Conservation (phyloP, 2,329 filamentous ascomycete genomes). For the Penicillium sp. region DNA sequence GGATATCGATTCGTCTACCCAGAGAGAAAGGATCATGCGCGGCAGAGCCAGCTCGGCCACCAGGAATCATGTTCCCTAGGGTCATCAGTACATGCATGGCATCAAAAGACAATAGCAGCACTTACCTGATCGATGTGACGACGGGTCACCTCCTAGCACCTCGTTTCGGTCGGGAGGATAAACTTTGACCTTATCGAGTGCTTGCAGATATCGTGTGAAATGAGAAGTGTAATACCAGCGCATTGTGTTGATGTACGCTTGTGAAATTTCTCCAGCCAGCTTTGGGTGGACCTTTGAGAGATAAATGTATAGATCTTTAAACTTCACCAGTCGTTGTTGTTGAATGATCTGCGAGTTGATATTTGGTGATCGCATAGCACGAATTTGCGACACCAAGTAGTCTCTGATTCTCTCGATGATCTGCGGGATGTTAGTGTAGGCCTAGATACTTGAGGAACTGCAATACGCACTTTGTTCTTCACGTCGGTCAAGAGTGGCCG, state of each 20-base stretch:
- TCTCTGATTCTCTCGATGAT: conserved; percentile 93
- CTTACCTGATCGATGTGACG: conserved; percentile 58
- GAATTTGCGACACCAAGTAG: conserved; percentile 91
- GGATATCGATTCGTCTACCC: conserved; percentile 78
- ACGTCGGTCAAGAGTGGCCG: conserved; percentile 82
- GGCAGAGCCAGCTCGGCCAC: conserved; percentile 39
- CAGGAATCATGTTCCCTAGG: conserved; percentile 38
- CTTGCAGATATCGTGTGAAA: conserved; percentile 81
- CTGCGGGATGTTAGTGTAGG: conserved; percentile 40
- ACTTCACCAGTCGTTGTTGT: conserved; percentile 83
- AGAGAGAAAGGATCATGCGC: conserved; percentile 83
- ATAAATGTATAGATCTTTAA: conserved; percentile 85
- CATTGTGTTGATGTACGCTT: conserved; percentile 98
- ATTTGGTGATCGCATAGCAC: conserved; percentile 86
- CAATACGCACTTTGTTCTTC: conserved; percentile 65
- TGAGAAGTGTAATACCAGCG: conserved; percentile 95
- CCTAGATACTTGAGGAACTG: background rate
- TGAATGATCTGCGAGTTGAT: conserved; percentile 98
- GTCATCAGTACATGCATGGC: conserved; percentile 6
- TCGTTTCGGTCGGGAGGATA: conserved; percentile 81
- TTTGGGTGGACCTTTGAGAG: conserved; percentile 75
- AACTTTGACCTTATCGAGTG: conserved; percentile 79
- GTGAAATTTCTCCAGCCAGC: conserved; percentile 85
- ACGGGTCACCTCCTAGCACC: conserved; percentile 75
- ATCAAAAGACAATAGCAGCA: conserved; percentile 11